phyloP scores from a whole-genome alignment of 1,284 basidiomycete species.

The Clitocybe nebularis region DNA sequence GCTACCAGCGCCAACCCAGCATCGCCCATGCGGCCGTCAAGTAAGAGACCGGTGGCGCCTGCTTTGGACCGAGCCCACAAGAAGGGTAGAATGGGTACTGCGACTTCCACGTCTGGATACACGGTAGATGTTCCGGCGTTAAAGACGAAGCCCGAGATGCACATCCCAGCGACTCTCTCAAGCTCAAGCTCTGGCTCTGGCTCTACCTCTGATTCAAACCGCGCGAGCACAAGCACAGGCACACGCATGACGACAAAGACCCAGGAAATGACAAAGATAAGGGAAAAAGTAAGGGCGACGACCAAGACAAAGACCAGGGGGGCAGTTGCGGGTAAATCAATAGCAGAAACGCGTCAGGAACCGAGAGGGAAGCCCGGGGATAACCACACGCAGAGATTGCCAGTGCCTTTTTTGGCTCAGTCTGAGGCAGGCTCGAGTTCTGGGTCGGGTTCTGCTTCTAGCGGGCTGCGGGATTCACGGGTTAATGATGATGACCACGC shows the following conservation, averaged over 20 bases:
- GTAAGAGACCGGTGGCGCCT: slow-evolving; percentile 32
- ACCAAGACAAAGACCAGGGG: slow-evolving; percentile 5
- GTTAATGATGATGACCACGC: slow-evolving; percentile 6
- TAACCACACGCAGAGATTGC: too few relatives aligned
- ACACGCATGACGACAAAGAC: slow-evolving; percentile 7
- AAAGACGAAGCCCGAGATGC: background rate
- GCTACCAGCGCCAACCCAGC: slow-evolving; percentile 14
- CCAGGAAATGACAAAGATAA: slow-evolving; percentile 6
- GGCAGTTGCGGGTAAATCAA: background rate
- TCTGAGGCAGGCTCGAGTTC: slow-evolving; percentile 3
- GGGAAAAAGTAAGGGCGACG: background rate
- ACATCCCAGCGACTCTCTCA: background rate
- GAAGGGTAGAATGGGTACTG: slow-evolving; percentile 23
- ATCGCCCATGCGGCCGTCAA: slow-evolving; percentile 26
- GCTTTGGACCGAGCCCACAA: slow-evolving; percentile 20
- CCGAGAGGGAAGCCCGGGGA: too few relatives aligned
- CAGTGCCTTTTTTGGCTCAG: background rate
- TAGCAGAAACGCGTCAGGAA: slow-evolving; percentile 4
- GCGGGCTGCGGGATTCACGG: slow-evolving; percentile 7
- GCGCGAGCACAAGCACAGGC: background rate
- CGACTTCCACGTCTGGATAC: background rate
- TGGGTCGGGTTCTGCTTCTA: slow-evolving; percentile 4
- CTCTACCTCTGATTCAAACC: background rate
- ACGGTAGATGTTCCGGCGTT: background rate
- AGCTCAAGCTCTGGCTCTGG: background rate